Conservation (phyloP, 1,284 basidiomycete species). For the Microbotryomycetes sp. region DNA sequence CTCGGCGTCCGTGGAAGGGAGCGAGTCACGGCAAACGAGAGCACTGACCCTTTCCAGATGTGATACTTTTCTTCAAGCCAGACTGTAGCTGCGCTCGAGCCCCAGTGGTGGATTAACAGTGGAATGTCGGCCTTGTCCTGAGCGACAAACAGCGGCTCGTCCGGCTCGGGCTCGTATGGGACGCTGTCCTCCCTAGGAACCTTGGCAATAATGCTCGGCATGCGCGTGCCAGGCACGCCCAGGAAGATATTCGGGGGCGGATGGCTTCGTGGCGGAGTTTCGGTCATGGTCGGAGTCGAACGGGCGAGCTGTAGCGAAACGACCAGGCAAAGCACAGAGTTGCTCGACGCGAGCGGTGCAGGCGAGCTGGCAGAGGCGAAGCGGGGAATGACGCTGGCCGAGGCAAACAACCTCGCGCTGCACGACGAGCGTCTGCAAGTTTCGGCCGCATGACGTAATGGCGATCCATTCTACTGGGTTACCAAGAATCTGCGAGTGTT, state of each 20-base stretch:
- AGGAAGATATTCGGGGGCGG: not conserved
- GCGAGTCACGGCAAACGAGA: not conserved
- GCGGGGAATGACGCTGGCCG: too few relatives aligned
- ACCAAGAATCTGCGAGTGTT: too few relatives aligned
- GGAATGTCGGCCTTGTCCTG: slow-evolving; percentile 24
- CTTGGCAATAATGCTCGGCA: not conserved
- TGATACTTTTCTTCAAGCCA: slow-evolving; percentile 30
- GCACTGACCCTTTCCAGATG: slow-evolving; percentile 10
- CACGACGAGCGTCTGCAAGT: too few relatives aligned
- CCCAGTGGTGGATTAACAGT: slow-evolving; percentile 17
- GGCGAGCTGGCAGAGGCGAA: too few relatives aligned
- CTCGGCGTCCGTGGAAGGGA: not conserved
- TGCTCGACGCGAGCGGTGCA: too few relatives aligned
- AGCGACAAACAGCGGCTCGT: not conserved
- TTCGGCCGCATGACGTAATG: too few relatives aligned
- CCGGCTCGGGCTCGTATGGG: not conserved
- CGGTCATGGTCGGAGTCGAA: not conserved
- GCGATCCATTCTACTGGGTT: too few relatives aligned
- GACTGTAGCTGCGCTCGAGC: slow-evolving; percentile 14
- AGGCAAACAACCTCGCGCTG: too few relatives aligned
- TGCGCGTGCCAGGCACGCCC: not conserved
- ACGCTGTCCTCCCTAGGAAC: not conserved
- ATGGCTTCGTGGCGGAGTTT: not conserved
- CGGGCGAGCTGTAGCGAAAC: too few relatives aligned
- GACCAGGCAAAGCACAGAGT: too few relatives aligned